phyloP scores from a whole-genome alignment of 768 basidiomycete genomes.

The Leccinum rimulosum region DNA sequence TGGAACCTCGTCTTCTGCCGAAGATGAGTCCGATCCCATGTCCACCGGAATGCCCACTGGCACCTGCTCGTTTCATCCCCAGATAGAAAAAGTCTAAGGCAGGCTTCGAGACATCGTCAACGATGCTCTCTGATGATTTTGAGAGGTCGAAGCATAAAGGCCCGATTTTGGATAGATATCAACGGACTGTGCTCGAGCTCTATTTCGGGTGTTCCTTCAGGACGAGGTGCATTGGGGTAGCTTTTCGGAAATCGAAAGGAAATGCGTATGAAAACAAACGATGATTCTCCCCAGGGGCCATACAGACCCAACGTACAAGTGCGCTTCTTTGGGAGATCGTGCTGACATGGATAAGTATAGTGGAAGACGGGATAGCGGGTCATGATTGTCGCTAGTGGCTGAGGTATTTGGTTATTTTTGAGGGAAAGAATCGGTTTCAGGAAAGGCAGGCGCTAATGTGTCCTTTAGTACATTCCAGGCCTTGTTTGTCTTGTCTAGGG shows the following conservation, averaged over 20 bases:
- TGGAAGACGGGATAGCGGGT: constrained; percentile 81
- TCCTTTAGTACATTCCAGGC: constrained; percentile 53
- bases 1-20: constrained; percentile 60
- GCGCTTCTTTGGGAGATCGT: constrained; percentile 67
- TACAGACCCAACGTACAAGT: constrained; percentile 84
- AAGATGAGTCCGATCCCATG: constrained; percentile 60
- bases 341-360: constrained; percentile 36
- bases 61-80: constrained; percentile 55
- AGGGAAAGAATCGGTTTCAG: constrained; percentile 3
- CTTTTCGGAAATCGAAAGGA: constrained; percentile 85
- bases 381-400: constrained; percentile 52
- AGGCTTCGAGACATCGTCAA: constrained; percentile 81
- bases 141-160: constrained; percentile 75
- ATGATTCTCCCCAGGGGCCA: constrained; percentile 88
- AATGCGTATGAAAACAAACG: constrained; percentile 81
- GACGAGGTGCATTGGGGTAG: constrained; percentile 66
- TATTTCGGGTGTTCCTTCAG: constrained; percentile 66
- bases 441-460: constrained; percentile 15
- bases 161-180: constrained; percentile 72
- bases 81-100: constrained; percentile 78
- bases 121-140: constrained; percentile 65
- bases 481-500: constrained; percentile 91
- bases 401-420: constrained; percentile 14
- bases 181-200: constrained; percentile 82
- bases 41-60: constrained; percentile 31